Percentiles rank a stretch among this genome's conserved stretches.
These are phyloP conservation scores for Candida gigantensis DNA, from an alignment of 1,139 yeast genomes.

Conservation along the genomic window DNA sequence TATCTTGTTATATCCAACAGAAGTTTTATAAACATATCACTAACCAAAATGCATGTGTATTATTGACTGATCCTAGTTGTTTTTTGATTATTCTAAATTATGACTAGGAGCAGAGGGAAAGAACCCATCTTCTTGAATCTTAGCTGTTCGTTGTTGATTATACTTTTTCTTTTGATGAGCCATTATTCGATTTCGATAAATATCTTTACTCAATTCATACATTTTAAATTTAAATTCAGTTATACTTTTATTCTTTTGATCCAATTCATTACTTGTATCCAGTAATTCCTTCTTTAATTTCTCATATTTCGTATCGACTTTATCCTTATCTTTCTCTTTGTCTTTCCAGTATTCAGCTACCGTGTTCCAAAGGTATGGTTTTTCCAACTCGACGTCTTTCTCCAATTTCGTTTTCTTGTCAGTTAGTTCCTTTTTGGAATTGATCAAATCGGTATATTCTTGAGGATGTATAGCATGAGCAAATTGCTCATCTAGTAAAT, in stretches of 20 bases:
- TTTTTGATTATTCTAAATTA: constrained; percentile 3
- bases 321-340: constrained; percentile 7
- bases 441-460: constrained; percentile 46
- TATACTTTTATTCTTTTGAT: constrained; percentile 22
- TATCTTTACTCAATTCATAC: constrained; percentile 52
- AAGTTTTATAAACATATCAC: too few relatives aligned
- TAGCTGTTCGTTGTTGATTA: constrained; percentile 39
- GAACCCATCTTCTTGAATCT: constrained; percentile 42
- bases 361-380: constrained; percentile 38
- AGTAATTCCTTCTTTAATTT: constrained; percentile 22
- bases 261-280: constrained; percentile 24
- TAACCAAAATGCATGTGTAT: too few relatives aligned
- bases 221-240: constrained; percentile 41
- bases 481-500: constrained; percentile 62
- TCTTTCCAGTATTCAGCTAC: constrained; percentile 21
- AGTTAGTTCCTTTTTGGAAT: constrained; percentile 38
- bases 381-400: constrained; percentile 26
- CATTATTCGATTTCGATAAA: constrained; percentile 54
- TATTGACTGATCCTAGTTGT: too few relatives aligned
- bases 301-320: constrained; percentile 13
- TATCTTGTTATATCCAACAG: too few relatives aligned
- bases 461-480: constrained; percentile 53
- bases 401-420: constrained; percentile 39
- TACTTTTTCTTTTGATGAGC: constrained; percentile 22
- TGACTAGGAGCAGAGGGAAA: constrained; percentile 60